Conservation (phyloP, 2,329 filamentous ascomycete species). For the Cadophora gregata region DNA sequence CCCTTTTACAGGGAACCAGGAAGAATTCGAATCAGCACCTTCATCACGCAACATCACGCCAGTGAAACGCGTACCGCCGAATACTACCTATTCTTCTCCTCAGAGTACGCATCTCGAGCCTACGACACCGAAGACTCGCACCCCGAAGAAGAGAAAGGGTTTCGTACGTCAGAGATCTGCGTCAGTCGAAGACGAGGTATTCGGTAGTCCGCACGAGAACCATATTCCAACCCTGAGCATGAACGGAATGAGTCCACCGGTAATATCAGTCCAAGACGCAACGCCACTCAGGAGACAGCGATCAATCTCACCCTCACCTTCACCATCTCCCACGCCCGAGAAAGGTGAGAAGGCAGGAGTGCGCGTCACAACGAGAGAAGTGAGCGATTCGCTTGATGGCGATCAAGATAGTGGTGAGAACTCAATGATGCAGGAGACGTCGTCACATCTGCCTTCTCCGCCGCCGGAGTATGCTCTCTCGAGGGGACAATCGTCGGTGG, state of each 20-base stretch:
- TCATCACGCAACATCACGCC: neutral
- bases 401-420: neutral
- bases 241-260: neutral
- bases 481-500: neutral
- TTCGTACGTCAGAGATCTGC: slow-evolving; percentile 1
- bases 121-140: neutral
- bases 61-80: neutral
- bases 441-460: slow-evolving; percentile 12
- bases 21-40: neutral
- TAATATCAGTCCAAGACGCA: neutral
- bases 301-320: neutral
- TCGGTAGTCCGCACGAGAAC: neutral
- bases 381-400: neutral
- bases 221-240: neutral
- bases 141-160: slow-evolving; percentile 20
- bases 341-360: neutral
- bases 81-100: neutral
- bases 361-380: neutral
- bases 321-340: neutral
- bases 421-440: neutral
- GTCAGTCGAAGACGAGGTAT: slow-evolving; percentile 10
- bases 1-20: neutral
- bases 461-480: neutral
- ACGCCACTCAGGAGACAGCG: neutral
- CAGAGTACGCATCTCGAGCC: slow-evolving; percentile 6